phyloP scores from a whole-genome alignment of 2,329 filamentous ascomycete genomes.

The Talaromyces sp. region DNA sequence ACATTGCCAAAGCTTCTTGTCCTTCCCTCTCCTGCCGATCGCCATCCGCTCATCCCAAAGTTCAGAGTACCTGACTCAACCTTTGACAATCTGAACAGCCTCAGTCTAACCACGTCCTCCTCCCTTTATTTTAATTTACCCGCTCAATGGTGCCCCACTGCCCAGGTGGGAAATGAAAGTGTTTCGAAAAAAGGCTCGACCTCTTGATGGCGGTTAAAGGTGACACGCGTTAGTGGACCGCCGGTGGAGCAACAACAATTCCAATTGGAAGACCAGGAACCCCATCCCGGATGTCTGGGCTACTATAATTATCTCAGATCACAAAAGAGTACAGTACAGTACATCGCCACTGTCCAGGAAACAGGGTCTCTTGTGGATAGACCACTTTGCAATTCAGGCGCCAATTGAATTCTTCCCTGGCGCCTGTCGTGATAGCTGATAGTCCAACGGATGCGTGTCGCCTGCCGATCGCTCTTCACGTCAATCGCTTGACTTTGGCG shows the following conservation, averaged over 20 bases:
- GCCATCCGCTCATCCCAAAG: background rate
- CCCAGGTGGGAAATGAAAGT: constrained; percentile 6
- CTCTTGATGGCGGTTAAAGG: constrained; percentile 5
- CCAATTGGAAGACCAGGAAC: constrained; percentile 24
- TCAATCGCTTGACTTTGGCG: background rate
- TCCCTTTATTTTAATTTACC: background rate
- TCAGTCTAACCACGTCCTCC: background rate
- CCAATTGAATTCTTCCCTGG: background rate
- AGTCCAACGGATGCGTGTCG: background rate
- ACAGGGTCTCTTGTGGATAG: constrained; percentile 11
- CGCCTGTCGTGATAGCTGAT: background rate
- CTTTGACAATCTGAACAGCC: background rate
- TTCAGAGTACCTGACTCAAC: background rate
- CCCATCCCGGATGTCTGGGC: constrained; percentile 3
- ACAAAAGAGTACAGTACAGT: too few relatives aligned
- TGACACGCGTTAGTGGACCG: constrained; percentile 42
- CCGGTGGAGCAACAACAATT: constrained; percentile 16
- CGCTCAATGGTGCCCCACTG: background rate
- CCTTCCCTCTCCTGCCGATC: background rate
- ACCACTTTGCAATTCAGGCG: background rate
- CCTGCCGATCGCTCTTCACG: background rate
- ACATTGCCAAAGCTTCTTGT: background rate
- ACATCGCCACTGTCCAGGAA: constrained; percentile 10
- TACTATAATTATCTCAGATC: constrained; percentile 22
- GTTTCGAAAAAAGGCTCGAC: constrained; percentile 7